Conservation (phyloP, 805 yeast genomes). For the Clavispora santaluciae region DNA sequence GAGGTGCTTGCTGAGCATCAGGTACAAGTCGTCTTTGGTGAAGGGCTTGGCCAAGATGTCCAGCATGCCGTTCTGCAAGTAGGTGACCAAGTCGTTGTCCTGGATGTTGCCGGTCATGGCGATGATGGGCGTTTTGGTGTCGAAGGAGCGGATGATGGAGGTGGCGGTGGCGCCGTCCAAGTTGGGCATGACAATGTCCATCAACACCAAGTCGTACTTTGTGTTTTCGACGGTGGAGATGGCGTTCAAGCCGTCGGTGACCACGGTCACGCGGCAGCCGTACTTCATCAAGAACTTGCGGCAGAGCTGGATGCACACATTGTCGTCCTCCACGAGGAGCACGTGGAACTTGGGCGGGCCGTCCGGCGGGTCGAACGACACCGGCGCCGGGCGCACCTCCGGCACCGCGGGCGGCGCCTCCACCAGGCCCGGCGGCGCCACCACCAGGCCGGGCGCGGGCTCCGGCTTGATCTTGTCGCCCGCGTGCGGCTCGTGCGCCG, state of each 20-base stretch:
- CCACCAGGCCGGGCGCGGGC: slow-evolving; percentile 1
- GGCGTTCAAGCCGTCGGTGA: slow-evolving; percentile 87
- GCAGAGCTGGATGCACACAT: slow-evolving; percentile 77
- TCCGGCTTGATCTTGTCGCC: slow-evolving; percentile 1
- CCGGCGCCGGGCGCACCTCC: slow-evolving; percentile 12
- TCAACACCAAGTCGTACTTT: slow-evolving; percentile 69
- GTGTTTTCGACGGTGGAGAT: slow-evolving; percentile 68
- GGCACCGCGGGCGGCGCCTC: neutral
- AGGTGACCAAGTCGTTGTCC: slow-evolving; percentile 73
- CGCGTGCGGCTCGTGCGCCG: slow-evolving; percentile 2
- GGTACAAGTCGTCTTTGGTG: slow-evolving; percentile 76
- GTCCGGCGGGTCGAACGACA: neutral
- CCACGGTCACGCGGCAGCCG: slow-evolving; percentile 91
- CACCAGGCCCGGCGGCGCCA: neutral
- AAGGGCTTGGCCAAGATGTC: slow-evolving; percentile 94
- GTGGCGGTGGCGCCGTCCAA: slow-evolving; percentile 89
- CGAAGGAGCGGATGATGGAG: slow-evolving; percentile 79
- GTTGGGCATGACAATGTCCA: slow-evolving; percentile 90
- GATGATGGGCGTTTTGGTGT: slow-evolving; percentile 81
- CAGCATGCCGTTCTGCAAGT: slow-evolving; percentile 83
- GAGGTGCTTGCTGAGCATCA: slow-evolving; percentile 71
- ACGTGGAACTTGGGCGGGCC: slow-evolving; percentile 56
- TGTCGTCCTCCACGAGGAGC: slow-evolving; percentile 74
- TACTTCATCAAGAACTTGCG: slow-evolving; percentile 76
- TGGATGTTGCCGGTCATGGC: slow-evolving; percentile 92